Base-by-base conservation (phyloP, 805 yeast species). In the Zygotorulaspora danielsina region DNA sequence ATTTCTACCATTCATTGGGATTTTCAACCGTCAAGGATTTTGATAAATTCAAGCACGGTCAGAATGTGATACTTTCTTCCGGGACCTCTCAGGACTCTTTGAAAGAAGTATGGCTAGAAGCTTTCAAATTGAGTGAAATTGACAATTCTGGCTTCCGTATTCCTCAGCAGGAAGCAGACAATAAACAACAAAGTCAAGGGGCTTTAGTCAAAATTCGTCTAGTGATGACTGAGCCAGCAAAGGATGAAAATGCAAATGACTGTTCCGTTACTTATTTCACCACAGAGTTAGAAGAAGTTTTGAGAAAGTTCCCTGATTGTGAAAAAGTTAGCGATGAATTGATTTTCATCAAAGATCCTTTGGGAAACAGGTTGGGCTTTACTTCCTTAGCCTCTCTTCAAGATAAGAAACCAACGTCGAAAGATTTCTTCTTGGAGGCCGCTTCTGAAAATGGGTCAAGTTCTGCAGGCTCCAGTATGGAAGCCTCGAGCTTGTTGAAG, bases 51-150 rank as follows among this genome's bases (percentile, higher is more conserved):
- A 54, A 63, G 34, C 54, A 56, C 34, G 61, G 61, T 36, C 55
- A 59, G 38, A 50, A 51, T 28, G 31, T 50, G 18, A 17, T 54
- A 12, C 61, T 55, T 39, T 66, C 69, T 45, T 61, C 65, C 39
- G 89, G 89, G 4, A 66, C 83, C 32, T 73, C 86, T 6, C 69
- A 67, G 41, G 86, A 81, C 47, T 81, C 89, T 1, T 54, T 80
- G 35, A 73, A 70, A 46, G 94, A 84, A 61, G 61, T 76, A 19
- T 84, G 94, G 94, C 57, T 84, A 33, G 84, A 81, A 58, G 65
- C 79, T 16, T 81, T 78, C 58, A 86, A 84, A 15, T 64, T 57
- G 72, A 76, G 64, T 68, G 86, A 38, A 58, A 76, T 52, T 64
- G 72, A 55, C 80, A 74, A 60, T 45, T 69, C 49, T 69, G 89